Conservation (phyloP, 495 filamentous ascomycete genomes). For the Trichoderma asperelloides region DNA sequence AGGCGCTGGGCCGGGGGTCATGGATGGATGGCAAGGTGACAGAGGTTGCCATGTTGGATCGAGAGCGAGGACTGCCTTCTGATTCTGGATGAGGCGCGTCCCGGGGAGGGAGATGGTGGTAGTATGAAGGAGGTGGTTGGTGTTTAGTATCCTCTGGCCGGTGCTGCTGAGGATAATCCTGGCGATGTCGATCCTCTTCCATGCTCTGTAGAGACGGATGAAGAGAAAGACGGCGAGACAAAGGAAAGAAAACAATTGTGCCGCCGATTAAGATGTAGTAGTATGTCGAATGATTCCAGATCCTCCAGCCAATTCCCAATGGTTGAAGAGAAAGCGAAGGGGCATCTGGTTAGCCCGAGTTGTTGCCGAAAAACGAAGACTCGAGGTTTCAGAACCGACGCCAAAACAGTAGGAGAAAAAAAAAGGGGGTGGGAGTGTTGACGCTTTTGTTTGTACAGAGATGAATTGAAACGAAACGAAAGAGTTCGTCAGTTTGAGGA, state of each 20-base stretch:
- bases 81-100: conserved; percentile 32
- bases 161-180: conserved; percentile 9
- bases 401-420: background rate
- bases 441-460: background rate
- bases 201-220: conserved; percentile 20
- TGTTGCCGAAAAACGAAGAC: background rate
- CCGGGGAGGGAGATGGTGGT: conserved; percentile 31
- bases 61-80: conserved; percentile 19
- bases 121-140: conserved; percentile 26
- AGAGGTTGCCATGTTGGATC: conserved; percentile 22
- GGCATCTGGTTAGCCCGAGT: background rate
- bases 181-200: conserved; percentile 29
- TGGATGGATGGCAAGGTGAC: conserved; percentile 31
- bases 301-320: conserved; percentile 1
- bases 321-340: background rate
- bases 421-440: background rate
- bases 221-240: background rate
- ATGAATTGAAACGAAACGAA: background rate
- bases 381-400: background rate
- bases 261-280: background rate
- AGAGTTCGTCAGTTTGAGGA: background rate
- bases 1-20: conserved; percentile 16
- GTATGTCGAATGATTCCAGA: background rate
- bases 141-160: conserved; percentile 7
- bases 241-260: background rate